These are phyloP conservation scores for Ophiostoma sp. DNA, from an alignment of 2,329 filamentous ascomycete species.

Conservation along the genomic window DNA sequence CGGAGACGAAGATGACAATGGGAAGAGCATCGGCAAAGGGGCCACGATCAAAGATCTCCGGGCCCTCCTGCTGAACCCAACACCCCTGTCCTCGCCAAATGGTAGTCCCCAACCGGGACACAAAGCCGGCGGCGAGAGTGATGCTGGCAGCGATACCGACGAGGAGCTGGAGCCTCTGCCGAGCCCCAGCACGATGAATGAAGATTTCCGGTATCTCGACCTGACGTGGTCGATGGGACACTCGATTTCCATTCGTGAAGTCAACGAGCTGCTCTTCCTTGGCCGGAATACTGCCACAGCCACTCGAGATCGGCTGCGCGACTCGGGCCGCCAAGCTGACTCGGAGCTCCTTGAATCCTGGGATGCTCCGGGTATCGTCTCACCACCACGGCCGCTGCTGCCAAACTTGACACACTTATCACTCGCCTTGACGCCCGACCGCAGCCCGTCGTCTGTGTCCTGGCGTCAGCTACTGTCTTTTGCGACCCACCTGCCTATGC, in stretches of 20 bases:
- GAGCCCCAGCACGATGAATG: slow-evolving; percentile 41
- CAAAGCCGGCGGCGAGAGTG: background rate
- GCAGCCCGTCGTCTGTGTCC: slow-evolving; percentile 40
- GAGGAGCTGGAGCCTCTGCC: slow-evolving; percentile 31
- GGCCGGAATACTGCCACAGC: background rate
- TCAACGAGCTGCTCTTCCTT: slow-evolving; percentile 52
- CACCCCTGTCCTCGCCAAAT: slow-evolving; percentile 16
- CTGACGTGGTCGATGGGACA: slow-evolving; percentile 54
- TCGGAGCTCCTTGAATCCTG: slow-evolving; percentile 51
- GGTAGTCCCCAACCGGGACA: background rate
- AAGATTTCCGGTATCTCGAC: slow-evolving; percentile 54
- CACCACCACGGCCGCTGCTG: slow-evolving; percentile 45
- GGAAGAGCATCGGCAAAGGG: slow-evolving; percentile 36
- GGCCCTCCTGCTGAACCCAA: slow-evolving; percentile 44
- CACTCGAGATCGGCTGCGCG: background rate
- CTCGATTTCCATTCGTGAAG: slow-evolving; percentile 53
- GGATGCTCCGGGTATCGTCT: slow-evolving; percentile 42
- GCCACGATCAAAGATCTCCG: slow-evolving; percentile 53
- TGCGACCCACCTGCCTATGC: slow-evolving; percentile 51
- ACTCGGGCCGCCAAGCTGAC: slow-evolving; percentile 27
- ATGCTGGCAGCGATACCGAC: slow-evolving; percentile 34
- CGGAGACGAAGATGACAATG: slow-evolving; percentile 25
- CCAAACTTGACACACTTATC: slow-evolving; percentile 63
- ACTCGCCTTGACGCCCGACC: slow-evolving; percentile 46
- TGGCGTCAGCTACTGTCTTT: slow-evolving; percentile 61